These are phyloP conservation scores for Apodospora peruviana DNA, from an alignment of 495 filamentous ascomycete genomes.

Conservation along the genomic window DNA sequence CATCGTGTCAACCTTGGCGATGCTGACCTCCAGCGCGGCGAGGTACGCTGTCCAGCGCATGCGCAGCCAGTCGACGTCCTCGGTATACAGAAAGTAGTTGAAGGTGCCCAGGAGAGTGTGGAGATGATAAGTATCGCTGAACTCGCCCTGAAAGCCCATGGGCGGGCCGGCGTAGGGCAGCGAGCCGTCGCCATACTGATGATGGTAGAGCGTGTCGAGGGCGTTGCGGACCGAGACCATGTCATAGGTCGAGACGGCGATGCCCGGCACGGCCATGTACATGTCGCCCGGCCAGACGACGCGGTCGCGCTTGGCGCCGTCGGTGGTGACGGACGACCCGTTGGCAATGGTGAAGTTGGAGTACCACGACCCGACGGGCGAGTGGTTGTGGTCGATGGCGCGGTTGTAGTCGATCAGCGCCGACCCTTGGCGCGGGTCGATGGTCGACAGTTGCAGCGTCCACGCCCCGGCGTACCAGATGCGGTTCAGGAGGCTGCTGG, in stretches of 20 bases:
- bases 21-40: constrained; percentile 46
- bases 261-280: constrained; percentile 41
- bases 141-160: constrained; percentile 45
- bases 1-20: constrained; percentile 44
- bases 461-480: constrained; percentile 63
- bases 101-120: constrained; percentile 57
- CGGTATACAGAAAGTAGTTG: constrained; percentile 54
- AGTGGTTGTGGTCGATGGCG: constrained; percentile 25
- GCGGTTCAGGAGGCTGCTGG: constrained; percentile 44
- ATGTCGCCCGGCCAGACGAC: constrained; percentile 53
- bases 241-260: constrained; percentile 41
- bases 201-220: constrained; percentile 36
- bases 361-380: constrained; percentile 33
- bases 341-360: constrained; percentile 45
- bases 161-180: constrained; percentile 58
- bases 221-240: constrained; percentile 39
- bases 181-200: constrained; percentile 42
- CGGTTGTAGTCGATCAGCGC: constrained; percentile 40
- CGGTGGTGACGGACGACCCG: constrained; percentile 45
- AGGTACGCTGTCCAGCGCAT: constrained; percentile 46
- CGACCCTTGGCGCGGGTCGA: constrained; percentile 44
- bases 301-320: constrained; percentile 55
- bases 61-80: constrained; percentile 45
- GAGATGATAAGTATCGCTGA: constrained; percentile 58
- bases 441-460: constrained; percentile 53